These are phyloP conservation scores for Omphalea diandra DNA, from an alignment of 441 rosid genomes.

Conservation along the genomic window DNA sequence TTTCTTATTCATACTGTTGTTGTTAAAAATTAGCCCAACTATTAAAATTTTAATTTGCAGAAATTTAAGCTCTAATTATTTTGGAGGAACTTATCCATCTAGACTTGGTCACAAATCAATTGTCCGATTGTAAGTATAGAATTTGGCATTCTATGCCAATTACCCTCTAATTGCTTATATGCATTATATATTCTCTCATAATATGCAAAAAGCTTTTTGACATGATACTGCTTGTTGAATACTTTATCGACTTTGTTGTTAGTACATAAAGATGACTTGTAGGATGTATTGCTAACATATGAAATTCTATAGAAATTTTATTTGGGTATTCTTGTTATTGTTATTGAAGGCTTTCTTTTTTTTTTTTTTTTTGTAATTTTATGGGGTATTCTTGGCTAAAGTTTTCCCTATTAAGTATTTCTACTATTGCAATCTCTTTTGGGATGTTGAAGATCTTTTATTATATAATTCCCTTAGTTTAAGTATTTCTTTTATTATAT, in stretches of 20 bases:
- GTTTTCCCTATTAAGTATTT: neutral
- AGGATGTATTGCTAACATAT: neutral
- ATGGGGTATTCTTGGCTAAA: neutral
- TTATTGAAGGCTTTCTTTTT: no score
- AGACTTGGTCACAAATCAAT: constrained; percentile 85
- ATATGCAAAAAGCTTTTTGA: neutral
- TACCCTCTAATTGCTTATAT: neutral
- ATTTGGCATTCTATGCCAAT: constrained; percentile 2
- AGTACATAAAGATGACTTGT: neutral
- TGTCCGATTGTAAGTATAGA: constrained; percentile 62
- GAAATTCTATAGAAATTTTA: no score
- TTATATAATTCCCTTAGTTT: neutral
- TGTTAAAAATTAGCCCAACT: neutral
- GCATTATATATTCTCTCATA: neutral
- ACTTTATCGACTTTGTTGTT: neutral
- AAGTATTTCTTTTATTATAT: neutral
- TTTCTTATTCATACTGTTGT: constrained; percentile 1
- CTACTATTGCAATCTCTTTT: neutral
- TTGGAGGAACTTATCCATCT: constrained; percentile 66
- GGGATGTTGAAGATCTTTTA: neutral
- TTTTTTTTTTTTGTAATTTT: neutral
- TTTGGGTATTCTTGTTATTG: no score
- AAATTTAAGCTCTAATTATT: constrained; percentile 81
- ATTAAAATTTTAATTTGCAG: constrained; percentile 35
- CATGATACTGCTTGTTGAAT: neutral